Conservation (phyloP, 371 early-diverging fungal genomes). For the Blyttiomyces sp. region DNA sequence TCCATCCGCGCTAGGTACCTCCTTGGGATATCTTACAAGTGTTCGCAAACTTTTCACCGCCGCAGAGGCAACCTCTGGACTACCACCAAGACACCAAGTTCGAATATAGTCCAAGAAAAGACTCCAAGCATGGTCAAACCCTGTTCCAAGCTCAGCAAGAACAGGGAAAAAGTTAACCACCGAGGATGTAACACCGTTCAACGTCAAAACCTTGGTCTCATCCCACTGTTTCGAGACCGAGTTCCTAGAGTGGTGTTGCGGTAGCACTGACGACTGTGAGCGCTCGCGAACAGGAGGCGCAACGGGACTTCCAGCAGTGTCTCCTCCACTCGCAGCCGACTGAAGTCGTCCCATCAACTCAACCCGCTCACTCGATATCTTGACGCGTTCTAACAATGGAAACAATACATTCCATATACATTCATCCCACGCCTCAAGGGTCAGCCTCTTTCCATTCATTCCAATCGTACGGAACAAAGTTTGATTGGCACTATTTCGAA, state of each 20-base stretch:
- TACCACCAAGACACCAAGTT: constrained; percentile 64
- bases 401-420: constrained; percentile 86
- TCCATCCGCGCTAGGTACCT: constrained; percentile 14
- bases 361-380: constrained; percentile 40
- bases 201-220: constrained; percentile 84
- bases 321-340: not conserved
- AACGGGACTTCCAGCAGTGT: not conserved
- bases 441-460: constrained; percentile 74
- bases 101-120: constrained; percentile 72
- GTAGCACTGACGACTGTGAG: no score
- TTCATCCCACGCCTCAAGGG: constrained; percentile 71
- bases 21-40: constrained; percentile 55
- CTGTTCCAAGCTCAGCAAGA: constrained; percentile 50
- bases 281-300: not conserved
- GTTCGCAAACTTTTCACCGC: constrained; percentile 66
- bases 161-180: constrained; percentile 66
- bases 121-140: constrained; percentile 63
- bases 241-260: constrained; percentile 67
- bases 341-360: constrained; percentile 15
- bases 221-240: constrained; percentile 91
- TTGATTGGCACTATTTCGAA: constrained; percentile 91
- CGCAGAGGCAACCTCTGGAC: constrained; percentile 74
- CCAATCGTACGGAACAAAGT: constrained; percentile 91
- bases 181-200: constrained; percentile 70
- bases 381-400: constrained; percentile 81